Conservation (phyloP, 257 asterid genomes). For the Gentiana dahurica region DNA sequence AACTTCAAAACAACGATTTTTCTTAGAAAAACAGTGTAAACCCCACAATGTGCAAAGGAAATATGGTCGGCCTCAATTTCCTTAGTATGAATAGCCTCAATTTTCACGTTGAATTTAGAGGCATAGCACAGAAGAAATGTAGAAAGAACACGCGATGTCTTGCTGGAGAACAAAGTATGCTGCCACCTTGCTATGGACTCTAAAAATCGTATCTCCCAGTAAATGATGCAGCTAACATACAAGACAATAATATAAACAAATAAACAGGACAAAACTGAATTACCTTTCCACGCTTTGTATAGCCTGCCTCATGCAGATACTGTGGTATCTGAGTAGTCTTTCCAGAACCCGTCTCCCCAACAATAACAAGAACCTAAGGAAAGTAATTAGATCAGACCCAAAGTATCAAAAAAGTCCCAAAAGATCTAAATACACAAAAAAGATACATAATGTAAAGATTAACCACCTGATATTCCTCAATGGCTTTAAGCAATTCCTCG, state of each 20-base stretch:
- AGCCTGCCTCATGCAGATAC: constrained; percentile 94
- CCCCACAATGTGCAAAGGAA: too few relatives aligned
- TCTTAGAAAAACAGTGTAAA: too few relatives aligned
- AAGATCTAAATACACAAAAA: neutral
- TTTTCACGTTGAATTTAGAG: too few relatives aligned
- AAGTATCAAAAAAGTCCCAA: neutral
- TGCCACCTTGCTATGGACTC: too few relatives aligned
- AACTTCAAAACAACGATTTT: too few relatives aligned
- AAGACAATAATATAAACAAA: neutral
- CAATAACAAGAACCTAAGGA: constrained; percentile 78
- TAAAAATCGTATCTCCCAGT: too few relatives aligned
- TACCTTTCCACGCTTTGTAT: constrained; percentile 65
- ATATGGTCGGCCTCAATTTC: too few relatives aligned
- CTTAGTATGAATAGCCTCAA: too few relatives aligned
- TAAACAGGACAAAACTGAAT: neutral
- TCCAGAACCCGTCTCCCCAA: constrained; percentile 96
- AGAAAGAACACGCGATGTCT: too few relatives aligned
- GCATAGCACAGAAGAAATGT: too few relatives aligned
- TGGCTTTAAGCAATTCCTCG: constrained; percentile 71
- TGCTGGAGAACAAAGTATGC: too few relatives aligned
- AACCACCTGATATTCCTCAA: constrained; percentile 66
- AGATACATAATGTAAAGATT: constrained; percentile 1
- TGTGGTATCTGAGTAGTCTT: constrained; percentile 96
- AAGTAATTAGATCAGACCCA: constrained; percentile 7
- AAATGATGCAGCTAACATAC: too few relatives aligned